A percentile compares a stretch with the other conserved stretches of the same genome.
Conservation (phyloP, 192 early-diverging fungal genomes). For the Coemansia sp. region DNA sequence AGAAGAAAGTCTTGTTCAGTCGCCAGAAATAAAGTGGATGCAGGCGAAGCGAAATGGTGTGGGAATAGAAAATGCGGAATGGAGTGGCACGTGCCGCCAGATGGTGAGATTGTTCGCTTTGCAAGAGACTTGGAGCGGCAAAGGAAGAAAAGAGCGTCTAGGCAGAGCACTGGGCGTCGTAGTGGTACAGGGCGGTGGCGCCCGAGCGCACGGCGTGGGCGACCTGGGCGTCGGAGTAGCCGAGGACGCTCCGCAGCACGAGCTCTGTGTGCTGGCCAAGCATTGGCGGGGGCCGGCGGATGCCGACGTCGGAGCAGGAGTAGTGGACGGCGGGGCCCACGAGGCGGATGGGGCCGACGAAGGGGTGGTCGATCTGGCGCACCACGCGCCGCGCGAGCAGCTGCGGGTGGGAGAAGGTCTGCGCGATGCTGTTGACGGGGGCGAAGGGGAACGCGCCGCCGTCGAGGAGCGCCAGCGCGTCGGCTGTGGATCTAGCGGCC, state of each 20-base stretch:
- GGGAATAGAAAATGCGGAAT: too few relatives aligned
- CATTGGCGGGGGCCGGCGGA: conserved; percentile 71
- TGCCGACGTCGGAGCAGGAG: conserved; percentile 61
- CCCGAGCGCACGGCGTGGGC: conserved; percentile 26
- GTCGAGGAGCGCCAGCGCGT: conserved; percentile 69
- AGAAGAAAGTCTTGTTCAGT: too few relatives aligned
- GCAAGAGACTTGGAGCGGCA: too few relatives aligned
- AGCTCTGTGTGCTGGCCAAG: conserved; percentile 89
- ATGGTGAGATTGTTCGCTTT: too few relatives aligned
- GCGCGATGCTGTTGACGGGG: conserved; percentile 74
- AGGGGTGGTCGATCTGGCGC: conserved; percentile 79
- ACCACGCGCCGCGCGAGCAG: conserved; percentile 69
- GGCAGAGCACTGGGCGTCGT: too few relatives aligned
- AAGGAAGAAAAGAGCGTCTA: too few relatives aligned
- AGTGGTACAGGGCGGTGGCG: conserved; percentile 26
- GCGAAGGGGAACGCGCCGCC: conserved; percentile 77
- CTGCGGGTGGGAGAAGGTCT: conserved; percentile 80
- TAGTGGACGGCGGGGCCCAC: conserved; percentile 78
- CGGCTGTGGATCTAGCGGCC: conserved; percentile 47
- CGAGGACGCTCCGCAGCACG: conserved; percentile 65
- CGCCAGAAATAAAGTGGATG: too few relatives aligned
- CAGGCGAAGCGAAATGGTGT: too few relatives aligned
- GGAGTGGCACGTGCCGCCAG: too few relatives aligned
- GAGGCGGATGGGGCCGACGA: conserved; percentile 74
- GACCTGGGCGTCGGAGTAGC: conserved; percentile 65